Conservation (phyloP, 352 stramenopile genomes). For the Nothophytophthora sp. region DNA sequence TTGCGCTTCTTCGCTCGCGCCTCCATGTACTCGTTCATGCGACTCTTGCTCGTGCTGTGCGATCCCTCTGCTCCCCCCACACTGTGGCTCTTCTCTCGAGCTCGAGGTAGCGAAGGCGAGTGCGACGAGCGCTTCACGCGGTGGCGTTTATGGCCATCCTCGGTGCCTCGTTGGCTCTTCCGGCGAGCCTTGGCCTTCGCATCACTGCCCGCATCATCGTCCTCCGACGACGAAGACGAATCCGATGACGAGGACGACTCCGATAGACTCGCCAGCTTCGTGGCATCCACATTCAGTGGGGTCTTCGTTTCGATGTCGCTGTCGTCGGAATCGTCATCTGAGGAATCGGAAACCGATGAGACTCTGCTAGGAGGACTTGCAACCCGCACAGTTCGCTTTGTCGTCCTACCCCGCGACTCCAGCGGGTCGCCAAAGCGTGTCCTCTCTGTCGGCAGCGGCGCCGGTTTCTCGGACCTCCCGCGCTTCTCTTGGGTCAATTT, state of each 20-base stretch:
- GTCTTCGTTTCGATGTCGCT: constrained; percentile 18
- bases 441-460: constrained; percentile 13
- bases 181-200: constrained; percentile 24
- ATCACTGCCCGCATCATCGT: constrained; percentile 14
- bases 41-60: constrained; percentile 56
- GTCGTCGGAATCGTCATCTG: constrained; percentile 31
- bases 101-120: constrained; percentile 37
- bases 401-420: constrained; percentile 1
- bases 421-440: constrained; percentile 8
- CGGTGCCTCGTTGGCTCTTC: constrained; percentile 26
- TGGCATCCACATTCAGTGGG: constrained; percentile 9
- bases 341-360: constrained; percentile 25
- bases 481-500: constrained; percentile 2
- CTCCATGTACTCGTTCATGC: constrained; percentile 92
- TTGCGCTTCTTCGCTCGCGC: constrained; percentile 72
- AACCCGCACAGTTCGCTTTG: neutral
- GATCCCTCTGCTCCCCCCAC: constrained; percentile 29
- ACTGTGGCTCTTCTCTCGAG: constrained; percentile 45
- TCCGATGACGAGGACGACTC: constrained; percentile 32
- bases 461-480: constrained; percentile 2
- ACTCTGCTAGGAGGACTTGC: constrained; percentile 3
- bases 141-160: constrained; percentile 16
- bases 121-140: constrained; percentile 21
- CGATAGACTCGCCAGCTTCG: constrained; percentile 17
- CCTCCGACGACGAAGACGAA: constrained; percentile 17